A percentile compares a stretch with the other conserved stretches of the same genome.
Conservation (phyloP, 129 eudicot species). For the Tagetes erecta region DNA sequence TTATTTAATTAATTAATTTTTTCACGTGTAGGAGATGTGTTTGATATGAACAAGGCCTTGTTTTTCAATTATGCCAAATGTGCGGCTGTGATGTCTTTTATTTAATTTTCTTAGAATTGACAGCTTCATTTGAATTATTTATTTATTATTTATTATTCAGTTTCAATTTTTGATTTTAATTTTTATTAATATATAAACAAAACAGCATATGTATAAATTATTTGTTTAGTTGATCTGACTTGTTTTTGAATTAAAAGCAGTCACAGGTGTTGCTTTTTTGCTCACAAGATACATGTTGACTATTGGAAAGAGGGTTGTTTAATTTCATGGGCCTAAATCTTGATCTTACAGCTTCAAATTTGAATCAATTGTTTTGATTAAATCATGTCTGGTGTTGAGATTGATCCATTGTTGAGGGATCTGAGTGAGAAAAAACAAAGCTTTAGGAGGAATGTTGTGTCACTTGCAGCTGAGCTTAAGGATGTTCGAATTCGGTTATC, state of each 20-base stretch:
- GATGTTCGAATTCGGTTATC: constrained; percentile 86
- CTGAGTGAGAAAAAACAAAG: constrained; percentile 80
- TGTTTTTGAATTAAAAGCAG: constrained; percentile 20
- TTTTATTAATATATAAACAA: neutral
- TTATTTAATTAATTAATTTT: no score
- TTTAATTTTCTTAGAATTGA: constrained; percentile 16
- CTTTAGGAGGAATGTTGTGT: constrained; percentile 78
- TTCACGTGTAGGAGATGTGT: neutral
- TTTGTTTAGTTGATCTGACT: constrained; percentile 13
- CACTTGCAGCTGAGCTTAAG: constrained; percentile 89
- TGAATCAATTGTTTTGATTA: neutral
- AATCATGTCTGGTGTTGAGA: constrained; percentile 33
- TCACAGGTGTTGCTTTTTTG: constrained; percentile 27
- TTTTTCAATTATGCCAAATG: constrained; percentile 32
- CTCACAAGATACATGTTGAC: constrained; percentile 18
- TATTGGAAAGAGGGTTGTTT: neutral
- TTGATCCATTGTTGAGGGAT: constrained; percentile 88
- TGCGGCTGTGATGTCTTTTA: constrained; percentile 35
- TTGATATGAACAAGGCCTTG: neutral
- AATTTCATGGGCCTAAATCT: constrained; percentile 17
- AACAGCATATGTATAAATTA: neutral
- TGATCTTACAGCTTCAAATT: neutral
- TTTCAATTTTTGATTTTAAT: constrained; percentile 21
- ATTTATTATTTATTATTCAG: constrained; percentile 24
- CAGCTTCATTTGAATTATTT: constrained; percentile 8